These are phyloP conservation scores for Globisporangium iwayamae DNA, from an alignment of 352 stramenopile genomes.

Conservation along the genomic window DNA sequence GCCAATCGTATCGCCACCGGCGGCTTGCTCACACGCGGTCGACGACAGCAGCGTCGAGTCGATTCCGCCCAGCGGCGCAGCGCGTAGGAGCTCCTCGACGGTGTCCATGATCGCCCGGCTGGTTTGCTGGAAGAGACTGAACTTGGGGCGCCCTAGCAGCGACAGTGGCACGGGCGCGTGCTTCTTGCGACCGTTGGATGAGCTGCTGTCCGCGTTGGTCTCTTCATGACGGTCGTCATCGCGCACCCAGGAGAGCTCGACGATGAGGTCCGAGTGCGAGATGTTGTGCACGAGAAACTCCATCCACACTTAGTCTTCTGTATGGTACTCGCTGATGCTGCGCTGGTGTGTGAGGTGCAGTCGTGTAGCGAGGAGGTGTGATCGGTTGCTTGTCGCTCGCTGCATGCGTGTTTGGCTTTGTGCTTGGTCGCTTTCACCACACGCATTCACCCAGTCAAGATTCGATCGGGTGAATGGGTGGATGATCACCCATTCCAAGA, in stretches of 20 bases:
- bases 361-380: neutral
- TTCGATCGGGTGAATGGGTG: too few relatives aligned
- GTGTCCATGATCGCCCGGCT: conserved; percentile 67
- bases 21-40: neutral
- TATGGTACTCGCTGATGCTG: neutral
- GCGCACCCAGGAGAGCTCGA: conserved; percentile 85
- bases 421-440: neutral
- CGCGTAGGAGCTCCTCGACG: conserved; percentile 40
- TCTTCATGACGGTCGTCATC: conserved; percentile 15
- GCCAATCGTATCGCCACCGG: neutral
- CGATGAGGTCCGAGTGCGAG: conserved; percentile 94
- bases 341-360: neutral
- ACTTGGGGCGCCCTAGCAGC: conserved; percentile 81
- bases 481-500: too few relatives aligned
- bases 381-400: neutral
- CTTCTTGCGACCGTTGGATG: conserved; percentile 3
- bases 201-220: neutral
- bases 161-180: conserved; percentile 33
- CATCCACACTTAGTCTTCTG: conserved; percentile 22
- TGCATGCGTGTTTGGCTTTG: neutral
- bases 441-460: too few relatives aligned
- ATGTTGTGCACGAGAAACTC: conserved; percentile 97
- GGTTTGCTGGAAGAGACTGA: conserved; percentile 85
- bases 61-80: neutral
- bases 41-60: conserved; percentile 10